Evolutionary conservation across 805 yeast species (phyloP).

Genomic region (Candida xyloterini): DNA sequence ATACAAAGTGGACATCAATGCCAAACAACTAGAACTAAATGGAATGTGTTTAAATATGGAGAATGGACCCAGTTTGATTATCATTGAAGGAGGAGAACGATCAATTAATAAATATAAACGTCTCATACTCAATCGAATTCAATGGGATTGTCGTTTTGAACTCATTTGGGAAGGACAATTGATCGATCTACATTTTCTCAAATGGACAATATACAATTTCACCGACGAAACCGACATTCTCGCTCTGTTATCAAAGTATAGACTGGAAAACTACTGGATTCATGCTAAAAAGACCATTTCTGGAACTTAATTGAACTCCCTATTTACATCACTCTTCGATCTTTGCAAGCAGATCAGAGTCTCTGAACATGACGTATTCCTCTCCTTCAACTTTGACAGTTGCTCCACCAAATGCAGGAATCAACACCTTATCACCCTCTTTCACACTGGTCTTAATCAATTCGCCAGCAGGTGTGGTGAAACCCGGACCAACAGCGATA

Average conservation of each 20-base stretch:
- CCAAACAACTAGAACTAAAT: constrained; percentile 61
- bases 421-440: constrained; percentile 91
- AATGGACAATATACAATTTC: constrained; percentile 66
- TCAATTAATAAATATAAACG: constrained; percentile 60
- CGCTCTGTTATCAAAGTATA: constrained; percentile 46
- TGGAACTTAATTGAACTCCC: neutral
- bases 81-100: constrained; percentile 73
- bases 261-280: constrained; percentile 59
- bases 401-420: constrained; percentile 93
- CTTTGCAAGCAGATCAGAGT: constrained; percentile 92
- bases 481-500: constrained; percentile 93
- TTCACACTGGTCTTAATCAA: constrained; percentile 69
- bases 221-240: constrained; percentile 49
- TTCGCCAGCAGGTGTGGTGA: constrained; percentile 62
- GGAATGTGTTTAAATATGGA: constrained; percentile 58
- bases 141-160: constrained; percentile 54
- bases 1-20: constrained; percentile 76
- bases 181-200: constrained; percentile 49
- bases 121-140: constrained; percentile 57
- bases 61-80: constrained; percentile 50
- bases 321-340: constrained; percentile 48
- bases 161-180: constrained; percentile 74
- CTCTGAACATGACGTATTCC: constrained; percentile 64
- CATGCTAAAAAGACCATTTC: constrained; percentile 28
- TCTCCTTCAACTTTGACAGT: constrained; percentile 78